Evolutionary conservation across 176 grass and related monocot species (phyloP).

Genomic region (Luzula sylvatica): DNA sequence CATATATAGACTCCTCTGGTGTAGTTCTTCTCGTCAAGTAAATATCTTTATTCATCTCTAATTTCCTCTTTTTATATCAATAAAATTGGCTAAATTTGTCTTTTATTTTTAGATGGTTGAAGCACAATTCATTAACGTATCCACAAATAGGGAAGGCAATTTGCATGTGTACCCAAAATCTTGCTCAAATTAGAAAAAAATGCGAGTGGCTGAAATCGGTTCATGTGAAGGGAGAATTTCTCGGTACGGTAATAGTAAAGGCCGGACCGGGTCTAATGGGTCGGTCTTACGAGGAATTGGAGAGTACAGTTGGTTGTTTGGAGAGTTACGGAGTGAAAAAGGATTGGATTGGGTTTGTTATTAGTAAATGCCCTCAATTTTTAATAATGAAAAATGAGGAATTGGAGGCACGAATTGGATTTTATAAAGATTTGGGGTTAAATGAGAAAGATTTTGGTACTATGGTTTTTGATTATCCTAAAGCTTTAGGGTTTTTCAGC

Average conservation of each 20-base stretch:
- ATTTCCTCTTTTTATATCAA: neutral
- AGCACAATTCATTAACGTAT: constrained; percentile 79
- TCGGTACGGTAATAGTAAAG: constrained; percentile 55
- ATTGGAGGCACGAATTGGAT: constrained; percentile 45
- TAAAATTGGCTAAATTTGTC: neutral
- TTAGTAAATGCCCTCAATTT: constrained; percentile 61
- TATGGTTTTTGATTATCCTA: constrained; percentile 94
- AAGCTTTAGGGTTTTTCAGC: constrained; percentile 64
- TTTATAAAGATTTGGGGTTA: constrained; percentile 83
- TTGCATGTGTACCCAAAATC: constrained; percentile 55
- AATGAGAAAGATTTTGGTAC: constrained; percentile 79
- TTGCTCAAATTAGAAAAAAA: constrained; percentile 45
- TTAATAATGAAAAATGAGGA: constrained; percentile 49
- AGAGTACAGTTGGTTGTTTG: constrained; percentile 45
- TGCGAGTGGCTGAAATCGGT: constrained; percentile 74
- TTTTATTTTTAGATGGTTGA: constrained; percentile 80
- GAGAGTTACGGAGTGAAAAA: constrained; percentile 59
- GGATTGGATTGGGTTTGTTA: constrained; percentile 75
- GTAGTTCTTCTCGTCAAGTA: constrained; percentile 82
- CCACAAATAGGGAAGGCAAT: constrained; percentile 72
- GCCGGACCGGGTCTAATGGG: constrained; percentile 35
- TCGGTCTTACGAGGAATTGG: constrained; percentile 46
- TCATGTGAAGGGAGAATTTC: constrained; percentile 64
- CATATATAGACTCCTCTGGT: constrained; percentile 46
- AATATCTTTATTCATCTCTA: neutral